Conservation (phyloP, 73 alveolate genomes). For the Paramecium caudatum region DNA sequence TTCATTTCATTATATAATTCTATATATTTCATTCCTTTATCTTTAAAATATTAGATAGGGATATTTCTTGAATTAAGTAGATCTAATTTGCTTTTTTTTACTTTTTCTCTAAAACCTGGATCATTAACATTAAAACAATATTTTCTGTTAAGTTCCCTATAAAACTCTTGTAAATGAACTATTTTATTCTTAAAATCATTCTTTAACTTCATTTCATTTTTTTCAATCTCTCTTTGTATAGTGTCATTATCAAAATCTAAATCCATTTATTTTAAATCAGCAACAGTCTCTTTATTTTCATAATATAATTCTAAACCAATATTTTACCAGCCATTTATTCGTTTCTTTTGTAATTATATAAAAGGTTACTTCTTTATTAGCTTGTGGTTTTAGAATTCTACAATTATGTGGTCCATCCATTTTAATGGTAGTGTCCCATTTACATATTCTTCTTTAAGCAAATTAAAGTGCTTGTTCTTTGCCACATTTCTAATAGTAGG, state of each 20-base stretch:
- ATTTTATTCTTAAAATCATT: conserved; percentile 59
- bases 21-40: conserved; percentile 22
- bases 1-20: conserved; percentile 35
- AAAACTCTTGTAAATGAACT: conserved; percentile 4
- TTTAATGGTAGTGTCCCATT: conserved; percentile 50
- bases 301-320: conserved; percentile 51
- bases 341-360: background rate
- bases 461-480: conserved; percentile 32
- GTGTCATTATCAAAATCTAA: conserved; percentile 51
- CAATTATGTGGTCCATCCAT: conserved; percentile 52
- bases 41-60: conserved; percentile 26
- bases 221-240: conserved; percentile 35
- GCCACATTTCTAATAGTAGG: background rate
- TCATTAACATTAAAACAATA: conserved; percentile 9
- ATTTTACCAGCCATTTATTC: conserved; percentile 62
- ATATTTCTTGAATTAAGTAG: background rate
- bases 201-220: conserved; percentile 53
- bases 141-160: conserved; percentile 4
- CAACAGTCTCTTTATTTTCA: conserved; percentile 23
- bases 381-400: conserved; percentile 36
- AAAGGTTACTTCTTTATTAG: background rate
- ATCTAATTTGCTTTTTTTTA: background rate
- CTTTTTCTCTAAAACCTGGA: conserved; percentile 30
- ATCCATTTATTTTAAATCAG: conserved; percentile 39
- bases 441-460: conserved; percentile 38